Conservation (phyloP, 345 rosid species). For the Aethionema arabicum region DNA sequence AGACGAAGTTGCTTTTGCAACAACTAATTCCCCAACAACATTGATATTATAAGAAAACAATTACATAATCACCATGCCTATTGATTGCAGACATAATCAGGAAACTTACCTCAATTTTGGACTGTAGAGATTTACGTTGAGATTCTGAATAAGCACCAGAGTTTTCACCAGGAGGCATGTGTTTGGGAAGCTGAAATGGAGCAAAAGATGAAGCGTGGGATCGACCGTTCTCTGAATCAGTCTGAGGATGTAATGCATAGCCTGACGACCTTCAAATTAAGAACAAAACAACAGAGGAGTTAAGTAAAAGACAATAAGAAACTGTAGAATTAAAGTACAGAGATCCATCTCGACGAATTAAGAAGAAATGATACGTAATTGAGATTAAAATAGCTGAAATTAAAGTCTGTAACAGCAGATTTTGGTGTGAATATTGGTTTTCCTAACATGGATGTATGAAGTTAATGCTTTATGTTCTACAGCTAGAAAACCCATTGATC, state of each 20-base stretch:
- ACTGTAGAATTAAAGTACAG: neutral
- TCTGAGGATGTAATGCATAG: neutral
- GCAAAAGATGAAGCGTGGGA: slow-evolving; percentile 9
- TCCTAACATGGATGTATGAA: slow-evolving; percentile 5
- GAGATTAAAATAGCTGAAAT: neutral
- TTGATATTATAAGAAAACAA: slow-evolving; percentile 1
- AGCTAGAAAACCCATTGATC: slow-evolving; percentile 1
- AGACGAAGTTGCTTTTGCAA: slow-evolving; percentile 29
- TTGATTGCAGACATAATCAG: slow-evolving; percentile 1
- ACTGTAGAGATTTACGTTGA: slow-evolving; percentile 46
- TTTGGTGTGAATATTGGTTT: neutral
- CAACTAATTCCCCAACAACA: slow-evolving; percentile 16
- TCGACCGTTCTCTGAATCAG: slow-evolving; percentile 23
- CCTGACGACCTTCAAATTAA: slow-evolving; percentile 19
- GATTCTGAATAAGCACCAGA: slow-evolving; percentile 20
- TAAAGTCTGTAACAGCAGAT: neutral
- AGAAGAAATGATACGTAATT: neutral
- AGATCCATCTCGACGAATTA: neutral
- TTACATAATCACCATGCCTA: neutral
- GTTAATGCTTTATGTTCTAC: slow-evolving; percentile 9
- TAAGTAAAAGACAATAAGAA: neutral
- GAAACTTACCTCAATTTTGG: slow-evolving; percentile 65
- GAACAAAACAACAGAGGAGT: slow-evolving; percentile 10
- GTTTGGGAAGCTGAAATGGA: slow-evolving; percentile 18
- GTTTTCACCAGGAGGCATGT: slow-evolving; percentile 21